Evolutionary conservation across 2,329 filamentous ascomycete species (phyloP), one percentile per base, ranked within the genome.

Genomic region (Monilinia fructicola): DNA sequence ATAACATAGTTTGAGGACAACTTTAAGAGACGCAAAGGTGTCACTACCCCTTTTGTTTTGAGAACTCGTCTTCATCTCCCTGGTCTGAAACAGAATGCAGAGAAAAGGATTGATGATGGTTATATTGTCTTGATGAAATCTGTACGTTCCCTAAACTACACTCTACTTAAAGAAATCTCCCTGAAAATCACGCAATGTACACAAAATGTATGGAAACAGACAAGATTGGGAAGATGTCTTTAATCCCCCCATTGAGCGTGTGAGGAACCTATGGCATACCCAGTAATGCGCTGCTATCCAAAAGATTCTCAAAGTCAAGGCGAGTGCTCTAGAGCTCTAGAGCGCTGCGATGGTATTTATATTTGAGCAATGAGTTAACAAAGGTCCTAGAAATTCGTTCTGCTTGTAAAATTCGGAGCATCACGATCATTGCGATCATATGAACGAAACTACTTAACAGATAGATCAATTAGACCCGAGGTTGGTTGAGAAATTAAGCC

Each of bases 381-480:
- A 6, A 23, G 5, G 1, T 16, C 4, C 2, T 18, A 72, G 71
- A 73, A 71, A 69, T 69, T 72, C 3, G 71, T 70, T 18, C 54
- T 73, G 10, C 65, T 72, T 12, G 70, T 71, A 14, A 69, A 73
- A 67, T 73, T 73, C 67, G 70, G 68, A 2, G 67, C 53, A 10
- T 67, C 69, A 11, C 71, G 69, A 23, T 70, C 70, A 9, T 28
- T 65, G 35, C 35, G 46, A 10, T 54, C 42, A 11, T 60, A 46
- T 35, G 26, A 73, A 1, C n/a, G 62, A 26, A 66, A 54, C 16
- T 67, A 66, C 16, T 48, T 73, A 0, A 50, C 21, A 50, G 31
- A 48, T 9, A 68, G 59, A 31, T 62, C 68, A 9, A n/a, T 14
- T 10, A n/a, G 7, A 14, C 18, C 6, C 2, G 46, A 42, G 12